Evolutionary conservation across 2,329 filamentous ascomycete genomes (phyloP).

Genomic region (Curvularia spicifera): DNA sequence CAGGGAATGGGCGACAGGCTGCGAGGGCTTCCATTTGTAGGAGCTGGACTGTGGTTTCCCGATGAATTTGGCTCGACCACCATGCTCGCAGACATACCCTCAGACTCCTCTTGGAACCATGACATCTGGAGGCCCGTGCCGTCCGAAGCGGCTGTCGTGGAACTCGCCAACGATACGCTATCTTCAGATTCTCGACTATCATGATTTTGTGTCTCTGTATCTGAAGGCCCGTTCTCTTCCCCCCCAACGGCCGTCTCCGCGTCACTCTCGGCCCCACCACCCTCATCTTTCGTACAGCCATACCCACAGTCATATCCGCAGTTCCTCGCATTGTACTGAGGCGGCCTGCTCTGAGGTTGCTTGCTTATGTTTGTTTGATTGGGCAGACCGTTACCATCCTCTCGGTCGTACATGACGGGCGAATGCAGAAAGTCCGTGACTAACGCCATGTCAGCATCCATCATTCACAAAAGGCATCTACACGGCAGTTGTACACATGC

Average conservation of each 20-base stretch:
- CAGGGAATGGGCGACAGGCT: slow-evolving; percentile 33
- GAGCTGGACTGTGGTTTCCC: slow-evolving; percentile 7
- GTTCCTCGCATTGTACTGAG: slow-evolving; percentile 31
- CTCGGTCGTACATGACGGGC: slow-evolving; percentile 8
- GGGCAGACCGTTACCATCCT: neutral
- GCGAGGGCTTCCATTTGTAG: slow-evolving; percentile 18
- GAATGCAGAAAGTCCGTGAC: neutral
- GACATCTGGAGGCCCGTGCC: neutral
- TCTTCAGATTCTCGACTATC: neutral
- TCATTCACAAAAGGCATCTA: neutral
- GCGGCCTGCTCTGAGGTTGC: slow-evolving; percentile 14
- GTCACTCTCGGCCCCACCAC: slow-evolving; percentile 19
- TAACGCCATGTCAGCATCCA: neutral
- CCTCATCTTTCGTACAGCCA: slow-evolving; percentile 27
- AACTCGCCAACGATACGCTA: neutral
- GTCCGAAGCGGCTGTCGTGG: neutral
- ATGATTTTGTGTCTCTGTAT: neutral
- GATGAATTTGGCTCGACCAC: slow-evolving; percentile 3
- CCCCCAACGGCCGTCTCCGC: slow-evolving; percentile 5
- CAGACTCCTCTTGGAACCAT: slow-evolving; percentile 8
- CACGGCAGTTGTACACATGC: neutral
- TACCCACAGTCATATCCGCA: slow-evolving; percentile 36
- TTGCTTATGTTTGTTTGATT: neutral
- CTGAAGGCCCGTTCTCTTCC: neutral
- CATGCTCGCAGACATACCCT: slow-evolving; percentile 8